Evolutionary conservation across 129 eudicot genomes (phyloP), one percentile per base, ranked within the genome.

Genomic region (Ambrosia trifida): DNA sequence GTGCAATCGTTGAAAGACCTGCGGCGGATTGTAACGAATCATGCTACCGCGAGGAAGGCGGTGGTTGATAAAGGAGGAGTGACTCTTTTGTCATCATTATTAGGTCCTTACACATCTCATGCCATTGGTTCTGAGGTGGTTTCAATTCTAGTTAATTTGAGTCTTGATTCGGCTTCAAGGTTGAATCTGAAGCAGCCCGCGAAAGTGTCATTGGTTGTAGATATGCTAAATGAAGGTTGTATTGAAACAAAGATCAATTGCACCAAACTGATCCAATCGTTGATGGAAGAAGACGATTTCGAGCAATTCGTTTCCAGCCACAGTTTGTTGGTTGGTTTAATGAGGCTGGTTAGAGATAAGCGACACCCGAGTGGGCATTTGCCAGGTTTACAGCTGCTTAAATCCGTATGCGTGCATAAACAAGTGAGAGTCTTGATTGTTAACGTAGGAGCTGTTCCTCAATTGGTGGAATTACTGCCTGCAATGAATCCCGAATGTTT

Each of bases 171-270:
- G 0, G 60, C 44, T 62, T 77, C 85, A n/a, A 80, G 69, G 33
- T 33, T 30, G 30, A 73, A 69, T 54, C 72, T 84, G 54, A 72
- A 69, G 80, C 78, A 84, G 63, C 88, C 88, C 1, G 85, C 85
- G 0, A 84, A 84, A 68, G 61, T 84, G 20, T 84, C 88, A 5
- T 32, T 84, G 43, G 51, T 84, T 67, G 78, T 80, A 7, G 88
- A 84, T 44, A 80, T 84, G 83, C 64, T 84, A 67, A 84, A 77
- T 41, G 88, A 84, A 58, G 88, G 88, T n/a, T 84, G 83, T 3
- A 72, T 84, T 3, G 83, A 78, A 33, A 84, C 88, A 5, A 84
- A 84, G 82, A 84, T 84, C 83, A 77, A 74, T 80, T 84, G 88
- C 69, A 73, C 85, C 4, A 71, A 43, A 32, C 64, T 84, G 85